Percentiles rank a stretch among this genome's conserved stretches.
These are phyloP conservation scores for Litchi chinensis DNA, from an alignment of 345 rosid species.

Conservation along the genomic window DNA sequence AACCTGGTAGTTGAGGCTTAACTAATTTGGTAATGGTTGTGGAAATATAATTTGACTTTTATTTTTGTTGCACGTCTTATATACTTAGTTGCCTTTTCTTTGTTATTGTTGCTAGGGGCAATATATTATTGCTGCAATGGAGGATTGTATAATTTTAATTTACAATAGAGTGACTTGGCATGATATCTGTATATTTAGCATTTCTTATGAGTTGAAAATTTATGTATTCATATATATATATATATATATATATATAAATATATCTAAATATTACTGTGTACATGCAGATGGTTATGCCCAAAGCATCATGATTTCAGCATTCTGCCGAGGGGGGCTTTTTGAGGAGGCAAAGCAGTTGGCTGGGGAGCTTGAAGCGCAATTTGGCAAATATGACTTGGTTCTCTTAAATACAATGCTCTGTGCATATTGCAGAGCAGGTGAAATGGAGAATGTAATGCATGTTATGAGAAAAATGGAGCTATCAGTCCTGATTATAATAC, in stretches of 20 bases:
- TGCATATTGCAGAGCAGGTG: slow-evolving; percentile 90
- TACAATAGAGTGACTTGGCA: slow-evolving; percentile 2
- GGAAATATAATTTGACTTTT: not conserved
- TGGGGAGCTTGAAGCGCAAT: slow-evolving; percentile 67
- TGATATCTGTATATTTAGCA: not conserved
- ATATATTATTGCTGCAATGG: not conserved
- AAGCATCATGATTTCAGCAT: slow-evolving; percentile 91
- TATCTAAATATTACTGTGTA: slow-evolving; percentile 13
- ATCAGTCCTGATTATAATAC: slow-evolving; percentile 77
- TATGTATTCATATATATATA: too few species aligned
- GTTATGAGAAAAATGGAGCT: slow-evolving; percentile 87
- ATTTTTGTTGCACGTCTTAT: not conserved
- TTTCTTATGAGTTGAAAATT: not conserved
- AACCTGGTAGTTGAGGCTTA: not conserved
- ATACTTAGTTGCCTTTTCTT: not conserved
- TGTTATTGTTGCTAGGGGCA: not conserved
- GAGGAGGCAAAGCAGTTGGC: slow-evolving; percentile 86
- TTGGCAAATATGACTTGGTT: slow-evolving; percentile 76
- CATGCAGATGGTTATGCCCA: slow-evolving; percentile 85
- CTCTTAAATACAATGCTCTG: slow-evolving; percentile 83
- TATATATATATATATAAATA: too few species aligned
- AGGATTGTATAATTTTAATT: slow-evolving; percentile 14
- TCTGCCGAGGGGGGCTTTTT: slow-evolving; percentile 69
- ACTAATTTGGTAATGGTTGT: not conserved
- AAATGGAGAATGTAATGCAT: slow-evolving; percentile 81